Base-by-base conservation (phyloP, 2,329 filamentous ascomycete genomes). In the Monilinia fructicola region DNA sequence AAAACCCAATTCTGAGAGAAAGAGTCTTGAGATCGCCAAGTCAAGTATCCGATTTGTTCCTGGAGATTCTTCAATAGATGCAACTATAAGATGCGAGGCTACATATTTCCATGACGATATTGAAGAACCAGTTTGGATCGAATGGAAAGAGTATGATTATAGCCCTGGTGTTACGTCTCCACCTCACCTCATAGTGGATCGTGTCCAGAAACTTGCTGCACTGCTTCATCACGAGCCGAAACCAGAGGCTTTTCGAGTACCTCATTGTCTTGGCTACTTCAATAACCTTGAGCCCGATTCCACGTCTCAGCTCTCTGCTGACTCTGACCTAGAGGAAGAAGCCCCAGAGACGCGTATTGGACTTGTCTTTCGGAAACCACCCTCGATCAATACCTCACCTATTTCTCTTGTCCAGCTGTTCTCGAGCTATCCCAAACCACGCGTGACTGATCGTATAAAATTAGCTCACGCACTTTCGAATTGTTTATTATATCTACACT, bases 401-500 rank as follows among this genome's bases (percentile, higher is more conserved):
- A 73, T 80, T 0, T 83, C 83, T 2, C 78, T 86, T 2, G 79
- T 79, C 56, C 76, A 82, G 2, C 77, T 86, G 0, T 78, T 86
- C 11, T 71, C 74, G 16, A 74, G 71, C 2, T 69, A 75, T 10
- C 77, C 78, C 38, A 81, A 78, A 61, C 84, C 84, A 1, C 78
- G 81, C 1, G 78, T 87, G 3, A 85, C 83, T 0, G 79, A 81
- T 31, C 80, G 85, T 42, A 78, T 86, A 64, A 76, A 73, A 38
- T 79, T 87, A 23, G 84, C 84, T 54, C 79, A 80, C 56, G 80
- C 81, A 35, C 77, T 87, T 40, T 78, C 82, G 66, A 82, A 83
- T 71, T 85, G 81, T 23, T 73, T 87, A 3, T 75, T 86, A 56
- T 84, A 84, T 65, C 78, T 86, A 0, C 84, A 86, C 71, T 79